A percentile compares a stretch with the other conserved stretches of the same genome.
Evolutionary conservation across 2,329 filamentous ascomycete species (phyloP).

Genomic region (Epichloe scottii): DNA sequence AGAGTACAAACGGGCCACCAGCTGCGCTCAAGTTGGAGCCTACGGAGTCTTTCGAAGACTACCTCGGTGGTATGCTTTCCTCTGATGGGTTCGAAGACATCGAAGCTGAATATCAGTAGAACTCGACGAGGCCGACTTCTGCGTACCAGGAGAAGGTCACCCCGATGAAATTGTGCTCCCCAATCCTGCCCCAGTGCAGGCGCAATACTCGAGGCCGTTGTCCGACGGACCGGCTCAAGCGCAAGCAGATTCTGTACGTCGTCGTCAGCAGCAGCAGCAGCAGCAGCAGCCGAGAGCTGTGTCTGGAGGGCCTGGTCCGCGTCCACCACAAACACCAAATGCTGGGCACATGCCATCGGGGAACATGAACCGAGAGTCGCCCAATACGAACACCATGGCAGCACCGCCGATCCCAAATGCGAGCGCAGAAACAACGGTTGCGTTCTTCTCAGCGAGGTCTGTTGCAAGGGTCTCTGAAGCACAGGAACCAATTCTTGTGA

Average conservation of each 20-base stretch:
- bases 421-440: slow-evolving; percentile 2
- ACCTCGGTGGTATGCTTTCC: slow-evolving; percentile 33
- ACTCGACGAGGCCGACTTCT: slow-evolving; percentile 68
- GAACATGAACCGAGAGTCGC: slow-evolving; percentile 12
- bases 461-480: slow-evolving; percentile 23
- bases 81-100: slow-evolving; percentile 24
- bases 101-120: slow-evolving; percentile 35
- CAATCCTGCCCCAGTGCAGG: slow-evolving; percentile 12
- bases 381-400: slow-evolving; percentile 18
- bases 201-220: slow-evolving; percentile 9
- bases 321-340: slow-evolving; percentile 23
- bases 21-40: slow-evolving; percentile 18
- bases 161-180: slow-evolving; percentile 63
- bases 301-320: slow-evolving; percentile 9
- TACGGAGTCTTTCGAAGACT: slow-evolving; percentile 37
- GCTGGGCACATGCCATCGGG: slow-evolving; percentile 14
- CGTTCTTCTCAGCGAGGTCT: slow-evolving; percentile 8
- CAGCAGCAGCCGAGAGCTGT: slow-evolving; percentile 7
- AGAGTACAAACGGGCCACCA: not conserved
- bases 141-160: slow-evolving; percentile 54
- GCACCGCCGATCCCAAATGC: slow-evolving; percentile 32
- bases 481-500: slow-evolving; percentile 13
- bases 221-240: slow-evolving; percentile 12
- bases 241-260: slow-evolving; percentile 6
- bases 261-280: not conserved